Base-by-base conservation (phyloP, 371 early-diverging fungal genomes). In the Rhizopus arrhizus region DNA sequence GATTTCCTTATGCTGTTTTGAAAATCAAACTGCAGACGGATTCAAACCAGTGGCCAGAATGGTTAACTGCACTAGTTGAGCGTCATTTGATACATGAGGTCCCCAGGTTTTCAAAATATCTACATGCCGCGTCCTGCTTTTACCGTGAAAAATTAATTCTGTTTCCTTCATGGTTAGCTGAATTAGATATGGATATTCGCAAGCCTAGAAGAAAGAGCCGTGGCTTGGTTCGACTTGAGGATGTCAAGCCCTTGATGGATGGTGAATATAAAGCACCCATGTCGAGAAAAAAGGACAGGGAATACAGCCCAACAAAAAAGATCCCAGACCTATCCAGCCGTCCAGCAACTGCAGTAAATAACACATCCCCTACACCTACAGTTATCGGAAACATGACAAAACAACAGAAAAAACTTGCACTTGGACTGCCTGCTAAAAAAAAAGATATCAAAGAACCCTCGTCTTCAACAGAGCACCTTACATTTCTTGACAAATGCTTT, bases 61-160 rank as follows among this genome's bases (percentile, higher is more conserved):
- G 99, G 99, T 92, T 98, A 22, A 76, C 85, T 5, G 86, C 91
- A 22, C 81, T 99, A 34, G 81, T 96, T 62, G 84, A 88, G 35
- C 86, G 89, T 57, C 90, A 94, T 63, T 73, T 98, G 57, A 97
- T 98, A 11, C 92, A 95, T 72, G 95, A 95, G 52, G 97, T 98
- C 8, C 97, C 98, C 54, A 96, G 96, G 65, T 99, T 99, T 80
- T 93, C 94, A 56, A 99, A 99, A 76, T 99, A 95, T 80, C 84
- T 97, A 48, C 99, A 99, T 75, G 99, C 99, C 50, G 90, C 97
- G 3, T 91, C 93, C 9, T 83, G 94, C 45, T 84, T 97, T 41
- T 93, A 91, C 59, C 69, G 73, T 38, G 77, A 84, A 42, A 79
- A 84, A 31, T 91, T 98, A 8, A 83, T 87, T 29, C 81, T 92